phyloP scores from a whole-genome alignment of 306 rosid genomes.

The Prinsepia uniflora region DNA sequence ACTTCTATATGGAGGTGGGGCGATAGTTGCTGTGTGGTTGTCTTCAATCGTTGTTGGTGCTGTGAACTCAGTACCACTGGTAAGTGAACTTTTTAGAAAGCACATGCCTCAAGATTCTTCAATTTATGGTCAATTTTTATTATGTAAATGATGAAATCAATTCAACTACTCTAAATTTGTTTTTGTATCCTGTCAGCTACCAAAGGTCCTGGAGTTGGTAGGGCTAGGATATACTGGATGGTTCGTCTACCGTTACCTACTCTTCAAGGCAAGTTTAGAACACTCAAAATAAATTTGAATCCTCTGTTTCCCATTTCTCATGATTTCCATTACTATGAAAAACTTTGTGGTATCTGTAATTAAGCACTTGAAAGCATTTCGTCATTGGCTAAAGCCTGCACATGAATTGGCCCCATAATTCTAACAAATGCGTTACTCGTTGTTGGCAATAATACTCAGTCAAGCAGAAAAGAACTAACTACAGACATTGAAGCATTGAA shows the following conservation, averaged over 20 bases:
- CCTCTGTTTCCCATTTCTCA: not conserved
- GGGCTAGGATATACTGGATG: constrained; percentile 98
- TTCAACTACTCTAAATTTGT: constrained; percentile 19
- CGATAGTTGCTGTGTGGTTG: constrained; percentile 78
- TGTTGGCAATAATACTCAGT: constrained; percentile 37
- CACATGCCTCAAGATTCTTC: not conserved
- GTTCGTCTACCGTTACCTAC: constrained; percentile 99
- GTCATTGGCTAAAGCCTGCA: not conserved
- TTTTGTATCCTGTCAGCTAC: constrained; percentile 53
- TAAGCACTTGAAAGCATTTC: not conserved
- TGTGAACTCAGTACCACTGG: constrained; percentile 94
- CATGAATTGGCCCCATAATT: not conserved
- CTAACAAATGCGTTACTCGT: constrained; percentile 17
- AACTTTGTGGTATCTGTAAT: not conserved
- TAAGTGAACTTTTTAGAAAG: constrained; percentile 30
- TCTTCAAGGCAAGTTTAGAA: constrained; percentile 64
- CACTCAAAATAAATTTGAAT: not conserved
- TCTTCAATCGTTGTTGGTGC: constrained; percentile 83
- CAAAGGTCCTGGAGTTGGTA: constrained; percentile 91
- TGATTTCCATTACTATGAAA: not conserved
- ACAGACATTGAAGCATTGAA: constrained; percentile 75
- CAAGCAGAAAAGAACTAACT: constrained; percentile 91
- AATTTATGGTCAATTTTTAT: not conserved
- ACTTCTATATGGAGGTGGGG: constrained; percentile 90
- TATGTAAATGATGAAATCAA: not conserved